Percentiles rank a stretch among this genome's conserved stretches.
Conservation (phyloP, 2,329 filamentous ascomycete genomes). For the Ophiostoma piceae region DNA sequence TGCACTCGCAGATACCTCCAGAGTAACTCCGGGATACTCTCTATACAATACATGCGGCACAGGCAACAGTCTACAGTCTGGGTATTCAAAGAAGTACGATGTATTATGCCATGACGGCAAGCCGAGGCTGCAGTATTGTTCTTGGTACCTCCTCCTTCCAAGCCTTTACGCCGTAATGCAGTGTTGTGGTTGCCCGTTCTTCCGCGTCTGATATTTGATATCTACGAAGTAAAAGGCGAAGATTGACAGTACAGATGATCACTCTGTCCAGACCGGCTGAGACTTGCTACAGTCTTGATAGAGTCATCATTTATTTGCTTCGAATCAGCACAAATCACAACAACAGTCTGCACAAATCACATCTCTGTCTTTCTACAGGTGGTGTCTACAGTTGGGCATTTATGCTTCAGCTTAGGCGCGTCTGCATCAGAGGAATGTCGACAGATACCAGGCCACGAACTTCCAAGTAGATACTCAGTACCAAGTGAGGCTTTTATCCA, state of each 20-base stretch:
- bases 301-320: too few species aligned
- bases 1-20: neutral
- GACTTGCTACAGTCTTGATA: too few species aligned
- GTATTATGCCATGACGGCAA: neutral
- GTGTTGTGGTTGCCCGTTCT: neutral
- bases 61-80: neutral
- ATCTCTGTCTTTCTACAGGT: neutral
- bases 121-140: neutral
- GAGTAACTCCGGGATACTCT: neutral
- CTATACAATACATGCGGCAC: neutral
- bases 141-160: neutral
- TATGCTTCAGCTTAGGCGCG: constrained; percentile 11
- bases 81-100: neutral
- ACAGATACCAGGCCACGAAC: neutral
- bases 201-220: neutral
- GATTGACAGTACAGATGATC: too few species aligned
- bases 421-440: neutral
- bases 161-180: neutral
- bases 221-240: neutral
- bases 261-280: too few species aligned
- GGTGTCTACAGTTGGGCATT: constrained; percentile 7
- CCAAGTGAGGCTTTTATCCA: constrained; percentile 10
- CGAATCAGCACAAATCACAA: too few species aligned
- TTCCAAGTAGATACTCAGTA: neutral
- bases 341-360: neutral